Evolutionary conservation across 2,329 filamentous ascomycete species (phyloP), one percentile per base, ranked within the genome.

Genomic region (Zymoseptoria tritici): DNA sequence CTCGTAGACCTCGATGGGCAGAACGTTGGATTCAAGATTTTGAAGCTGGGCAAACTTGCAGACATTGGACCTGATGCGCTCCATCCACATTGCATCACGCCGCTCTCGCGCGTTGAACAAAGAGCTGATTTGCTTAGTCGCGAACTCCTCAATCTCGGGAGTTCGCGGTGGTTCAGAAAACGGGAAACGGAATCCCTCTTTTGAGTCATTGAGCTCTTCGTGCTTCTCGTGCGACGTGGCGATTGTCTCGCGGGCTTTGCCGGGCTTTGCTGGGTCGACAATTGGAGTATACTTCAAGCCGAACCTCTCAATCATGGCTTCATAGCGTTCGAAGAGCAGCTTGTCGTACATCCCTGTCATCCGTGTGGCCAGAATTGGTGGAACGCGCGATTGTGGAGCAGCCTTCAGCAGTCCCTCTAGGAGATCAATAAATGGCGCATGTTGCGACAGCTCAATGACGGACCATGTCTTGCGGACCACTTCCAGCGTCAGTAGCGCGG

Each of bases 1-100:
- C 55, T 75, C 72, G 56, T 69, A 75, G 1, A 74, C 51, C 24
- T 67, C 60, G 6, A 68, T 50, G n/a, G 66, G 68, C 11, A 72
- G 60, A 3, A 57, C 52, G 11, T 55, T 53, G 4, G 58, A 24
- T 3, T 59, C 52, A 46, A 52, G 50, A 26, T 60, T 57, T 9
- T 59, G 49, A 20, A 54, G 36, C 42, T 26, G 22, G 3, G 61
- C 54, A 19, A 58, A 59, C 7, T 42, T 50, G 51, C 52, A 57
- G 13, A 61, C 57, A 13, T 65, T 57, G 19, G 51, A 36, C 22
- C 55, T 24, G 24, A 65, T 56, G 52, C 21, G 11, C 42, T 62
- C 57, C 13, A 54, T 26, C 7, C 19, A 26, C 26, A 56, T 31
- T 53, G 57, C 46, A 31, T 62, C 56, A 16, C 58, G 49, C 21